Conservation (phyloP, 805 yeast genomes). For the Metschnikowia vanudenii region DNA sequence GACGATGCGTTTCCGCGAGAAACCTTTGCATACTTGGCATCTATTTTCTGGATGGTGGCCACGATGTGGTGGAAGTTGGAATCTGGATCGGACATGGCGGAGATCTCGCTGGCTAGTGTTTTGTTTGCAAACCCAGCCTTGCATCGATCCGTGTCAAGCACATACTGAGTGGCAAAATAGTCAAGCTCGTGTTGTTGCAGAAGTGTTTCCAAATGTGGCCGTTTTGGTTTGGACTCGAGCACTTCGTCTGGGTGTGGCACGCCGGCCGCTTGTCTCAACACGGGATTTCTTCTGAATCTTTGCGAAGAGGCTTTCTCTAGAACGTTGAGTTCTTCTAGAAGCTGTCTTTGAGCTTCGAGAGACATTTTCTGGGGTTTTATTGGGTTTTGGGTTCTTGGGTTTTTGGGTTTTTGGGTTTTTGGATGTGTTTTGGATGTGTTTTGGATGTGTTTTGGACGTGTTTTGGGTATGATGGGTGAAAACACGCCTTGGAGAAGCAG, state of each 20-base stretch:
- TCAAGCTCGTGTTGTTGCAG: conserved; percentile 69
- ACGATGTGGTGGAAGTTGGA: conserved; percentile 33
- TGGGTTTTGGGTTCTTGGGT: too few relatives aligned
- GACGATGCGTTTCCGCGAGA: conserved; percentile 19
- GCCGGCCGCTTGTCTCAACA: conserved; percentile 35
- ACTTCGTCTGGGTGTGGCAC: conserved; percentile 12
- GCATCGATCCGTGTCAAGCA: conserved; percentile 18
- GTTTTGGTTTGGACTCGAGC: conserved; percentile 26
- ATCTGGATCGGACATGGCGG: conserved; percentile 20
- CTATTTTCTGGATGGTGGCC: conserved; percentile 24
- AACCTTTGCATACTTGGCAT: conserved; percentile 17
- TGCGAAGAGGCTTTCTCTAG: conserved; percentile 65
- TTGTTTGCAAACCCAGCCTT: conserved; percentile 1
- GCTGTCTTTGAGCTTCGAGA: conserved; percentile 35
- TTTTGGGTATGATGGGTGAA: too few relatives aligned
- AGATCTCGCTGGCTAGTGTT: conserved; percentile 12
- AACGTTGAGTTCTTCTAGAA: conserved; percentile 65
- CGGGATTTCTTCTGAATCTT: conserved; percentile 63
- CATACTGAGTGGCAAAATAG: conserved; percentile 48
- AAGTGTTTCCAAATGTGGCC: conserved; percentile 50
- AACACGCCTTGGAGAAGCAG: too few relatives aligned
- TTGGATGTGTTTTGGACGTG: too few relatives aligned
- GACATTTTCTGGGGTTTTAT: too few relatives aligned
- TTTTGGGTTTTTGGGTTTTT: too few relatives aligned
- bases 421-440: too few relatives aligned